These are phyloP conservation scores for Vitis rotundifolia DNA, from an alignment of 164 flowering plant genomes.

Conservation along the genomic window DNA sequence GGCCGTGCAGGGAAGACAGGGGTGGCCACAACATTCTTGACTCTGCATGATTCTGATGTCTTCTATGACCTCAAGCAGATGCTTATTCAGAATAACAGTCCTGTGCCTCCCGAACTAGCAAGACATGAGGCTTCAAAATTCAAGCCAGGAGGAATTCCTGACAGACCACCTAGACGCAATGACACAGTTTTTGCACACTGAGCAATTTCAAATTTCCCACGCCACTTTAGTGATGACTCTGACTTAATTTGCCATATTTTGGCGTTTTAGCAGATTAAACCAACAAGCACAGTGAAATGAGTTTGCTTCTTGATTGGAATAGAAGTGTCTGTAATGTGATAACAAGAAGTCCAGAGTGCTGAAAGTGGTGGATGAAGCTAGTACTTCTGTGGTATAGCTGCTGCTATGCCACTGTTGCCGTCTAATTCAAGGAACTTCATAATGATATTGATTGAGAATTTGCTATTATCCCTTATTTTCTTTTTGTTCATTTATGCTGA, in stretches of 20 bases:
- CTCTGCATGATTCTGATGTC: slow-evolving; percentile 77
- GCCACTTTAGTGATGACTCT: no score
- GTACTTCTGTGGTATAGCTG: neutral
- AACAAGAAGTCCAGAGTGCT: neutral
- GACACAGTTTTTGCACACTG: slow-evolving; percentile 82
- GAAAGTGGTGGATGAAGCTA: neutral
- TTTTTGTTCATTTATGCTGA: no score
- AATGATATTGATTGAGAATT: no score
- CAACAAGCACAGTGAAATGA: no score
- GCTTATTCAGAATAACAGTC: slow-evolving; percentile 83
- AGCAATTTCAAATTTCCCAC: slow-evolving; percentile 9
- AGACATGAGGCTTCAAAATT: slow-evolving; percentile 90
- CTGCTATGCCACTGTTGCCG: neutral
- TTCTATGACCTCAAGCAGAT: slow-evolving; percentile 93
- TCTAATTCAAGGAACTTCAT: no score
- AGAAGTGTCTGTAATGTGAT: neutral
- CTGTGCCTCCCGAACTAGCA: slow-evolving; percentile 89
- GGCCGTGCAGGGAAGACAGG: slow-evolving; percentile 98
- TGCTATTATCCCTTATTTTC: no score
- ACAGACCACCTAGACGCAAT: slow-evolving; percentile 85
- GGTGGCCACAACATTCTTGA: slow-evolving; percentile 86
- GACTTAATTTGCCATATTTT: no score
- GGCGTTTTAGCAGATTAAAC: no score
- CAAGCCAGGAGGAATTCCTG: slow-evolving; percentile 84
- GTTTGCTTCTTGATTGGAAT: no score